Percentiles rank a stretch among this genome's conserved stretches.
Conservation (phyloP, 495 filamentous ascomycete species). For the Xylaria cubensis region DNA sequence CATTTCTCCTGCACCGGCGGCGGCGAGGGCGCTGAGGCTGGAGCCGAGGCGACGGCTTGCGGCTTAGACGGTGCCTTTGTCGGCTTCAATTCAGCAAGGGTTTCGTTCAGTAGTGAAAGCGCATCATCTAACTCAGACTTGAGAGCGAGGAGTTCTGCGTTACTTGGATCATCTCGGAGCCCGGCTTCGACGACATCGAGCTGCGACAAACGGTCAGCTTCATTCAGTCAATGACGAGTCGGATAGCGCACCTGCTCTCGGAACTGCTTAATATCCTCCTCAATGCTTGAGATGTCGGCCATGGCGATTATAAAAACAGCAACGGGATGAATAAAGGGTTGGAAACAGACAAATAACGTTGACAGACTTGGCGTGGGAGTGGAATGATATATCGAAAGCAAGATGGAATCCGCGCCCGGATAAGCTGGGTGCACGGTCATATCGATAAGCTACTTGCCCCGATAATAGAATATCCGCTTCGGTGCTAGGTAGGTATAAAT, state of each 20-base stretch:
- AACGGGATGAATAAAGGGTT: not conserved
- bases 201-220: constrained; percentile 50
- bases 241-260: constrained; percentile 67
- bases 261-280: constrained; percentile 82
- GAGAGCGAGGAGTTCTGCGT: constrained; percentile 78
- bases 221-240: constrained; percentile 2
- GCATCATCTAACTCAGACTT: constrained; percentile 83
- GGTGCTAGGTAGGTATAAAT: not conserved
- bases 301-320: constrained; percentile 39
- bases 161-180: constrained; percentile 83
- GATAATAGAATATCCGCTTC: not conserved
- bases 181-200: constrained; percentile 79
- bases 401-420: not conserved
- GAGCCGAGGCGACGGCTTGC: constrained; percentile 36
- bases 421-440: not conserved
- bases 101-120: constrained; percentile 77
- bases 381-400: not conserved
- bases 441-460: not conserved
- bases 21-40: constrained; percentile 45
- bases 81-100: constrained; percentile 80
- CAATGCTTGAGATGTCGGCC: constrained; percentile 67
- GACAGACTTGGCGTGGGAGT: not conserved
- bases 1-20: constrained; percentile 68
- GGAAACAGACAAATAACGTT: constrained; percentile 3
- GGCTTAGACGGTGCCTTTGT: constrained; percentile 48